Evolutionary conservation across 495 filamentous ascomycete genomes (phyloP), one percentile per base, ranked within the genome.

Genomic region (Penicillium coprophilum): DNA sequence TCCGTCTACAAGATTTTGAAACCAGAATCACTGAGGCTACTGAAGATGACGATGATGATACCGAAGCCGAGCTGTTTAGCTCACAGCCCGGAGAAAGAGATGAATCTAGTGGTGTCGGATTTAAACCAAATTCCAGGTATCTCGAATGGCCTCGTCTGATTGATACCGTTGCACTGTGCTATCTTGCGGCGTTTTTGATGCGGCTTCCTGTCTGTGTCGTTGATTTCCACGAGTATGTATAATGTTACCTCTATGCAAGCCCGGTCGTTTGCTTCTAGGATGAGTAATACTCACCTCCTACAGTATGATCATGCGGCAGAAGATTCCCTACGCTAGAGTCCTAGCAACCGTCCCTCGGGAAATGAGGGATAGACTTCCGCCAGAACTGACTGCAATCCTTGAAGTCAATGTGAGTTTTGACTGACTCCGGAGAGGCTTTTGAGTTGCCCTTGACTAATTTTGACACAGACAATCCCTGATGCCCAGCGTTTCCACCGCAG

Each of bases 151-250:
- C 88, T 24, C 80, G 73, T 32, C 63, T 92, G 20, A 69, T 87
- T 43, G 88, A 87, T 51, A 81, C 80, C 4, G 66, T 92, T 19
- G 82, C 74, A 4, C 62, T 89, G 6, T 89, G 85, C 63, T 92
- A 92, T 68, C 65, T 90, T 12, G 88, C 80, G 2, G 72, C 77
- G 2, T 58, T 88, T 20, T 59, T 92, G 5, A 77, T 92, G 69
- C 79, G 86, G 40, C 66, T 88, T 41, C 83, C 86, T 15, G 64
- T 88, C 10, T 82, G 81, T 41, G 64, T 89, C 15, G 81, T 75
- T 19, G 89, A 91, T 47, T 63, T 92, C 11, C 72, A 84, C 62
- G 72, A 76, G 73, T 87, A 64, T 58, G 64, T 38, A 34, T 41
- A 6, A 15, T 57, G n/a, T 27, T 47, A 28, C 20, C 19, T 20